Evolutionary conservation across 495 filamentous ascomycete species (phyloP).

Genomic region (Talaromyces nanjingensis): DNA sequence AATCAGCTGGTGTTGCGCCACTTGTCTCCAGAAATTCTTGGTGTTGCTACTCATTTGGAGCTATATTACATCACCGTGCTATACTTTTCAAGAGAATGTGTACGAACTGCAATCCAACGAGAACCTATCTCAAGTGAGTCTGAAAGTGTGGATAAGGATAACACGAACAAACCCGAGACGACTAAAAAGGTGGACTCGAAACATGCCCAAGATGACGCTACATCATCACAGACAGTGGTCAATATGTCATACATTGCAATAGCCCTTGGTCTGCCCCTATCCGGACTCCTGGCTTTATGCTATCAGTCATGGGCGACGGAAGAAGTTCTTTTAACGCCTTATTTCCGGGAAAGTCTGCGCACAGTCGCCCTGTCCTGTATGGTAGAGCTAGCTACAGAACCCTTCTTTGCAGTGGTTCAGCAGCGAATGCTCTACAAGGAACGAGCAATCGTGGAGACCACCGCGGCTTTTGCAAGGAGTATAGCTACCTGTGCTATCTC

Average conservation of each 20-base stretch:
- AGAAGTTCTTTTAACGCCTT: slow-evolving; percentile 50
- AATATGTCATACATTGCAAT: slow-evolving; percentile 83
- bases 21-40: slow-evolving; percentile 75
- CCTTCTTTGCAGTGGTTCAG: slow-evolving; percentile 76
- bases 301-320: slow-evolving; percentile 55
- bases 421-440: slow-evolving; percentile 71
- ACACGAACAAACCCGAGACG: slow-evolving; percentile 7
- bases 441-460: slow-evolving; percentile 71
- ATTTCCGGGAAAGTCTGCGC: slow-evolving; percentile 53
- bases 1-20: slow-evolving; percentile 87
- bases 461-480: slow-evolving; percentile 72
- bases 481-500: slow-evolving; percentile 59
- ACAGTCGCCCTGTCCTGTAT: slow-evolving; percentile 71
- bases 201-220: slow-evolving; percentile 13
- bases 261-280: slow-evolving; percentile 58
- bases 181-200: not conserved
- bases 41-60: slow-evolving; percentile 82
- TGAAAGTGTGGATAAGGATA: slow-evolving; percentile 11
- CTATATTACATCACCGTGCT: slow-evolving; percentile 81
- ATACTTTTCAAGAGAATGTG: slow-evolving; percentile 84
- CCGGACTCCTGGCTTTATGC: slow-evolving; percentile 50
- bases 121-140: slow-evolving; percentile 40
- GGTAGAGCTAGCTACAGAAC: slow-evolving; percentile 75
- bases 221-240: slow-evolving; percentile 60
- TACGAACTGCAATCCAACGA: slow-evolving; percentile 79